A percentile compares a stretch with the other conserved stretches of the same genome.
phyloP scores from a whole-genome alignment of 2,329 filamentous ascomycete genomes.

The Pseudocercospora musae region DNA sequence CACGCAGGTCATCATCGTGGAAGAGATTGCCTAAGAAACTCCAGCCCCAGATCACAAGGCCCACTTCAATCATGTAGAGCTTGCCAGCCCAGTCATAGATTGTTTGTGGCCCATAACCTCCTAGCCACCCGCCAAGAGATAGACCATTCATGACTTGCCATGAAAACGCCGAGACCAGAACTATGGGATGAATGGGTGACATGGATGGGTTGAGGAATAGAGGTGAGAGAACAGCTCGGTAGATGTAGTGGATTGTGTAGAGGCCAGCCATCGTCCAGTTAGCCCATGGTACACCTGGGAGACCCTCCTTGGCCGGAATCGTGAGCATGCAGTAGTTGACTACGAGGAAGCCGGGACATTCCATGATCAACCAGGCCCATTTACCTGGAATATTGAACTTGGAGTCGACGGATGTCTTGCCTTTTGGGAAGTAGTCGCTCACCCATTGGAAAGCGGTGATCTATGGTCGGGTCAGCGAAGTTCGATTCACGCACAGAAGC shows the following conservation, averaged over 20 bases:
- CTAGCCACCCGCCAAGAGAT: constrained; percentile 75
- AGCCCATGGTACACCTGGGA: constrained; percentile 64
- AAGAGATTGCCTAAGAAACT: constrained; percentile 79
- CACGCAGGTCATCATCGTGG: constrained; percentile 84
- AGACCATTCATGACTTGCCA: constrained; percentile 83
- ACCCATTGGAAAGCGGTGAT: constrained; percentile 71
- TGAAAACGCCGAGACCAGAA: constrained; percentile 60
- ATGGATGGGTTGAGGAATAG: constrained; percentile 81
- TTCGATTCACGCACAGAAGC: neutral
- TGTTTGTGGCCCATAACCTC: constrained; percentile 71
- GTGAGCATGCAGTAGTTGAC: constrained; percentile 75
- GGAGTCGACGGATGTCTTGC: constrained; percentile 79
- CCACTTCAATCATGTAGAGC: constrained; percentile 52
- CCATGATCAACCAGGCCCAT: constrained; percentile 85
- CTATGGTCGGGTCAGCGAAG: constrained; percentile 45
- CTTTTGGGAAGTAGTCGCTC: constrained; percentile 80
- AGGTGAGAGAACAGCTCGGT: constrained; percentile 81
- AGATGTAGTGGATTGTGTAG: constrained; percentile 79
- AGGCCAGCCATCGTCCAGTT: constrained; percentile 72
- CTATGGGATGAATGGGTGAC: constrained; percentile 74
- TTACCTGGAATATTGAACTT: constrained; percentile 83
- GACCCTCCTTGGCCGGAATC: constrained; percentile 58
- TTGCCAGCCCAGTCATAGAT: constrained; percentile 50
- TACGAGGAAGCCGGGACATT: constrained; percentile 71
- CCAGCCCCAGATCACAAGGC: constrained; percentile 70